phyloP scores from a whole-genome alignment of 2,329 filamentous ascomycete genomes.

The Madurella fahalii region DNA sequence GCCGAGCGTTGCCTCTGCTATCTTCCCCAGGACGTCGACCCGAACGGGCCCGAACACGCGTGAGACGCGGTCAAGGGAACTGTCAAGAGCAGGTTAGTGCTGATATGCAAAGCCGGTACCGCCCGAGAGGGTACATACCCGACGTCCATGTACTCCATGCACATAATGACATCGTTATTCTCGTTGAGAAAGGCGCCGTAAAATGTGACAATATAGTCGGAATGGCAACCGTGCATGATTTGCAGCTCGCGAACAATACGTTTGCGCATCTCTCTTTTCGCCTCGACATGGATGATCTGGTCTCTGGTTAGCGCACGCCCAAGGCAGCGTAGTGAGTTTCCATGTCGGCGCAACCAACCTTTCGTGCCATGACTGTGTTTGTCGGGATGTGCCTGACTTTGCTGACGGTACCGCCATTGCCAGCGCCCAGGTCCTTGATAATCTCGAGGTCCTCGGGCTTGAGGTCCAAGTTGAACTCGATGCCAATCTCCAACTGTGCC shows the following conservation, averaged over 20 bases:
- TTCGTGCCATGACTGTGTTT: conserved; percentile 94
- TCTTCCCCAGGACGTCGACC: conserved; percentile 95
- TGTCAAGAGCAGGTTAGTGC: conserved; percentile 37
- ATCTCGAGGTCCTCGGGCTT: conserved; percentile 89
- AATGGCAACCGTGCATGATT: conserved; percentile 98
- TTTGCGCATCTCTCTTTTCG: conserved; percentile 94
- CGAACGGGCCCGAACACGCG: conserved; percentile 92
- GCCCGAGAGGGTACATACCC: conserved; percentile 62
- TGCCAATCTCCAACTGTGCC: conserved; percentile 81
- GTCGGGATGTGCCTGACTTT: conserved; percentile 95
- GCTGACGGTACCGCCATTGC: conserved; percentile 96
- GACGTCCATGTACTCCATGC: conserved; percentile 99
- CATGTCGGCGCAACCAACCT: conserved; percentile 54
- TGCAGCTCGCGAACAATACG: conserved; percentile 95
- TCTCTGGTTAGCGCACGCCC: conserved; percentile 19
- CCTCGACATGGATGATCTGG: conserved; percentile 95
- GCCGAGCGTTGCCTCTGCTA: conserved; percentile 89
- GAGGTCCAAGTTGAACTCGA: conserved; percentile 93
- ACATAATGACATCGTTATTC: conserved; percentile 97
- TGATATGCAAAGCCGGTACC: background rate
- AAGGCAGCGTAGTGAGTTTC: background rate
- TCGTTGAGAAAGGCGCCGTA: conserved; percentile 97
- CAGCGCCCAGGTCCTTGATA: conserved; percentile 88
- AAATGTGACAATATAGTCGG: conserved; percentile 94
- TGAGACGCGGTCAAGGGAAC: conserved; percentile 88